Evolutionary conservation across 2,329 filamentous ascomycete genomes (phyloP), one percentile per base, ranked within the genome.

Genomic region (Huntiella moniliformis): DNA sequence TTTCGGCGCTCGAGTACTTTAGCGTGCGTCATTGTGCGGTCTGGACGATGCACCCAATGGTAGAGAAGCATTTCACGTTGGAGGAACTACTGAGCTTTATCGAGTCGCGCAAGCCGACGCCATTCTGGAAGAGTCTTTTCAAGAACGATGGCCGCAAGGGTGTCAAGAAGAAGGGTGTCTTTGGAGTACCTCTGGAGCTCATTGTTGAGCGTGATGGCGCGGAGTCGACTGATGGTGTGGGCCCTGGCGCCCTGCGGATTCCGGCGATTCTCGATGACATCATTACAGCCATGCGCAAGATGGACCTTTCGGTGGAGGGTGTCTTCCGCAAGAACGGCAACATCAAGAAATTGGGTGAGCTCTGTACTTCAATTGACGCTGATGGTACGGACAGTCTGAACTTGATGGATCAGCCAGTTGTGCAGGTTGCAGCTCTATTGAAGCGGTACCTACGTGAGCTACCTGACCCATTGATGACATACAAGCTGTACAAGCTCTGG

Each of bases 281-380:
- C 42, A 80, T 98, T 34, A 82, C 83, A 3, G 86, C 87, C 10
- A 94, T 98, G 84, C 79, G 87, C 55, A 91, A 88, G 62, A 96
- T 98, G 85, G 91, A 98, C 60, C 86, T 98, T 66, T 96, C 88
- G 1, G 85, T 98, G 1, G 91, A 98, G 61, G 91, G 91, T 55
- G 87, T 98, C 16, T 98, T 98, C 74, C 79, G 91, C 54, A 98
- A 98, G 71, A 98, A 96, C 56, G 91, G 91, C 55, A 98, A 96
- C 61, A 95, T 98, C 65, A 88, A 91, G 61, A 83, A 87, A 54
- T 70, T 95, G 38, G 84, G 82, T 54, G 87, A 94, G 51, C 68
- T 92, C 5, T 79, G 85, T 35, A 84, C 92, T 47, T 70, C 79
- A 54, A 86, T 98, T 52, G 91, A 98, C 60, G 75, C 75, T 38